phyloP scores from a whole-genome alignment of 345 rosid species.

The Excoecaria agallocha region DNA sequence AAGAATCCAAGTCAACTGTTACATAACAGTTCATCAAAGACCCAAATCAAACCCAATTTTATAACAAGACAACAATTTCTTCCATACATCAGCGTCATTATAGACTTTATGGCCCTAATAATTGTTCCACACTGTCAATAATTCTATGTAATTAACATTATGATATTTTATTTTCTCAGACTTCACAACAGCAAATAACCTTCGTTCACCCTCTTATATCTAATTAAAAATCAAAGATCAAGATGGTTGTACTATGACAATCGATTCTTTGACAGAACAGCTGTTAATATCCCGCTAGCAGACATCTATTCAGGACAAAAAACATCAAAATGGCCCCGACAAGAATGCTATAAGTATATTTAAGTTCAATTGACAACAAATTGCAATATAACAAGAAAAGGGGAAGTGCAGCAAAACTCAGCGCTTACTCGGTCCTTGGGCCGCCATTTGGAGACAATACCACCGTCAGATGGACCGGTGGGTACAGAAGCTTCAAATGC shows the following conservation, averaged over 20 bases:
- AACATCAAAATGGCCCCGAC: neutral
- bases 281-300: neutral
- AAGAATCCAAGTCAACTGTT: neutral
- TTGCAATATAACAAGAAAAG: neutral
- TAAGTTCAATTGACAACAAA: neutral
- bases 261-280: neutral
- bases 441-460: conserved; percentile 82
- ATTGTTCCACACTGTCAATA: neutral
- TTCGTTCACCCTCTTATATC: neutral
- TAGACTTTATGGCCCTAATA: neutral
- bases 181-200: neutral
- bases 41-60: neutral
- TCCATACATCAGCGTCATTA: neutral
- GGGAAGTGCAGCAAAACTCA: neutral
- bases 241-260: neutral
- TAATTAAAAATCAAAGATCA: neutral
- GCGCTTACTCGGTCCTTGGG: conserved; percentile 84
- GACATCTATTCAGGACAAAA: neutral
- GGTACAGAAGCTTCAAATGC: conserved; percentile 71
- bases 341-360: neutral
- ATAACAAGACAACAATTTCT: neutral
- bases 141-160: neutral
- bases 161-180: neutral
- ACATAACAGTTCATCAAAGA: neutral
- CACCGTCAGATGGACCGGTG: conserved; percentile 69